These are phyloP conservation scores for Ophiosphaerella narmari DNA, from an alignment of 2,329 filamentous ascomycete species.

Conservation along the genomic window DNA sequence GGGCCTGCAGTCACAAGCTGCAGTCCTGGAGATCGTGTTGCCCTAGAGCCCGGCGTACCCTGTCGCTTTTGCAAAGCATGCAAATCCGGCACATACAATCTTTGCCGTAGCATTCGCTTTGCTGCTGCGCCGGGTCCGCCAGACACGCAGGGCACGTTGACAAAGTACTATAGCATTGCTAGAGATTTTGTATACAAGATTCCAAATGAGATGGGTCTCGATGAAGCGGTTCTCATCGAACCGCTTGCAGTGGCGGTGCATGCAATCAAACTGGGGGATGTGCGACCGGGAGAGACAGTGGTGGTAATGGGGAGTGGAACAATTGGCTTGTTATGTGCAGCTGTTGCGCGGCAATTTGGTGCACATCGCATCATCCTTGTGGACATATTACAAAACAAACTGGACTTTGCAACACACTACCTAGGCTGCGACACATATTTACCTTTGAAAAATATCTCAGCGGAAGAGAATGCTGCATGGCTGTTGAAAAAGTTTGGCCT, in stretches of 20 bases:
- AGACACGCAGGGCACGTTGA: constrained; percentile 66
- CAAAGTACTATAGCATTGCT: constrained; percentile 88
- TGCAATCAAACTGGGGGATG: constrained; percentile 76
- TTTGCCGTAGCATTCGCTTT: constrained; percentile 83
- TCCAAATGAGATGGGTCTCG: constrained; percentile 76
- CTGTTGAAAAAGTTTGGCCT: constrained; percentile 64
- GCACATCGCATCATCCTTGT: constrained; percentile 88
- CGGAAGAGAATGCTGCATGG: constrained; percentile 69
- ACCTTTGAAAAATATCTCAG: constrained; percentile 60
- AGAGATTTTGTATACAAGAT: constrained; percentile 94
- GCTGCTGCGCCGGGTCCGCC: constrained; percentile 86
- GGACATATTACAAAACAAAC: constrained; percentile 82
- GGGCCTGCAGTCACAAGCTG: constrained; percentile 76
- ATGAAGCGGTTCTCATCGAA: constrained; percentile 87
- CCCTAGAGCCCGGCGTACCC: constrained; percentile 89
- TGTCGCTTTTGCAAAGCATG: constrained; percentile 87
- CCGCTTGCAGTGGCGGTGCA: constrained; percentile 86
- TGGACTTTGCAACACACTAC: constrained; percentile 80
- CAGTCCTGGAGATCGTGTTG: constrained; percentile 83
- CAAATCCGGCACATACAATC: constrained; percentile 88
- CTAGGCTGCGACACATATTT: constrained; percentile 76
- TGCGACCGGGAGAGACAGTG: constrained; percentile 82
- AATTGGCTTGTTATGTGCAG: constrained; percentile 82
- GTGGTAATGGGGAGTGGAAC: constrained; percentile 89
- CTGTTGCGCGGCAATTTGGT: constrained; percentile 68